Base-by-base conservation (phyloP, 768 basidiomycete species). In the Lentinula sp. region DNA sequence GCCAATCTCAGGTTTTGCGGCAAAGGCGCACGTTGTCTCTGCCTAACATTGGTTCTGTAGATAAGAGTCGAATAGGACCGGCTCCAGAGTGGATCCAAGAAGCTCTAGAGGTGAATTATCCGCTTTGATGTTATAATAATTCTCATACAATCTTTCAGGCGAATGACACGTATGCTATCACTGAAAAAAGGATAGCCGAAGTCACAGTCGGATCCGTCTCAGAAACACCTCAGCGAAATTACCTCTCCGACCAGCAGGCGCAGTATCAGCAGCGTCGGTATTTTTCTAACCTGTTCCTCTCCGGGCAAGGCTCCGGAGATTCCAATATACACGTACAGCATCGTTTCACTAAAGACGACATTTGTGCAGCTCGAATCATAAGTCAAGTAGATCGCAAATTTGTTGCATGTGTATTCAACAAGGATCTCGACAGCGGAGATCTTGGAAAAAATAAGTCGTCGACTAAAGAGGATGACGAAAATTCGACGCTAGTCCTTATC, bases 361-460 rank as follows among this genome's bases (percentile, higher is more conserved):
- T 98, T 40, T 69, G 66, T 18, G 67, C 71, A 31, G 88, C 88
- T 28, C 70, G 70, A 56, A 80, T 94, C 53, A 80, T 98, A 54
- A 83, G 82, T 61, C 97, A 99, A 70, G 84, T 98, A 49, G 97
- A 98, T 71, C 73, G 77, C 63, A 99, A 98, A 74, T 98, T 95
- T 70, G 83, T 98, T 64, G 89, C 86, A 32, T 95, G 93, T 70
- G 71, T 83, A 28, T 71, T 89, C 60, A 68, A 74, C 60, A 68
- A 69, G 51, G 65, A 63, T 49, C 53, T 64, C 37, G 61, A 57
- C 4, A 65, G 64, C 28, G 53, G 40, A 60, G 65, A 65, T 60
- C 59, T 59, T 23, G 23, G 48, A 31, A 59, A 48, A 10, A 56
- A 53, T 39, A n/a, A 34, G 10, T 9, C 5, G 23, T 39, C 35